These are phyloP conservation scores for Coleophoma eucalyptorum DNA, from an alignment of 2,329 filamentous ascomycete species.

Conservation along the genomic window DNA sequence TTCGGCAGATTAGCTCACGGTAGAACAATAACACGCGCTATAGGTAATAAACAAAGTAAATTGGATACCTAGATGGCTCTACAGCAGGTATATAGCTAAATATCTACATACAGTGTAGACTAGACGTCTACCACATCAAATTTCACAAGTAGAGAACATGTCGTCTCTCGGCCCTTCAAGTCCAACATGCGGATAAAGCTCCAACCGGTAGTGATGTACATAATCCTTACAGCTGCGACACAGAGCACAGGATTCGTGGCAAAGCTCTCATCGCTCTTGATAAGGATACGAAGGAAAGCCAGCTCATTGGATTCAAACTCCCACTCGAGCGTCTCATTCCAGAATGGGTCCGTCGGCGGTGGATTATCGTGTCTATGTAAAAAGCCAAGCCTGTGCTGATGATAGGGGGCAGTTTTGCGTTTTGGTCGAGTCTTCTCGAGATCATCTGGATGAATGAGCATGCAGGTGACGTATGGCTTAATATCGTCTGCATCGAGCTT, in stretches of 20 bases:
- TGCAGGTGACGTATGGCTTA: conserved; percentile 63
- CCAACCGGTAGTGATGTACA: conserved; percentile 56
- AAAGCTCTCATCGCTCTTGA: conserved; percentile 65
- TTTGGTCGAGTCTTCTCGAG: conserved; percentile 47
- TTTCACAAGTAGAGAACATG: conserved; percentile 56
- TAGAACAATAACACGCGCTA: too few relatives aligned
- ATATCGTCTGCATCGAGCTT: conserved; percentile 48
- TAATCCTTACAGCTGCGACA: conserved; percentile 55
- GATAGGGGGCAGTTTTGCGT: conserved; percentile 58
- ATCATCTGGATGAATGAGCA: conserved; percentile 54
- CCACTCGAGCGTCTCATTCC: conserved; percentile 65
- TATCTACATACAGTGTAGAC: too few relatives aligned
- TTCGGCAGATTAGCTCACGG: too few relatives aligned
- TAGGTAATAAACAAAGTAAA: too few relatives aligned
- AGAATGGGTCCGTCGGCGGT: conserved; percentile 56
- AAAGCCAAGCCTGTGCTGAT: conserved; percentile 53
- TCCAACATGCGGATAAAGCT: conserved; percentile 62
- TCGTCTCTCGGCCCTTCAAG: conserved; percentile 59
- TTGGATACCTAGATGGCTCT: too few relatives aligned
- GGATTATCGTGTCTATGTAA: conserved; percentile 57
- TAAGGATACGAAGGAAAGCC: conserved; percentile 58
- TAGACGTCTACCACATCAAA: conserved; percentile 54
- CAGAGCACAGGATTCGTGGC: conserved; percentile 58
- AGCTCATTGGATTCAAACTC: conserved; percentile 65
- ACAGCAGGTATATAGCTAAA: too few relatives aligned